These are phyloP conservation scores for Pelargonium nanum DNA, from an alignment of 345 rosid genomes.

Conservation along the genomic window DNA sequence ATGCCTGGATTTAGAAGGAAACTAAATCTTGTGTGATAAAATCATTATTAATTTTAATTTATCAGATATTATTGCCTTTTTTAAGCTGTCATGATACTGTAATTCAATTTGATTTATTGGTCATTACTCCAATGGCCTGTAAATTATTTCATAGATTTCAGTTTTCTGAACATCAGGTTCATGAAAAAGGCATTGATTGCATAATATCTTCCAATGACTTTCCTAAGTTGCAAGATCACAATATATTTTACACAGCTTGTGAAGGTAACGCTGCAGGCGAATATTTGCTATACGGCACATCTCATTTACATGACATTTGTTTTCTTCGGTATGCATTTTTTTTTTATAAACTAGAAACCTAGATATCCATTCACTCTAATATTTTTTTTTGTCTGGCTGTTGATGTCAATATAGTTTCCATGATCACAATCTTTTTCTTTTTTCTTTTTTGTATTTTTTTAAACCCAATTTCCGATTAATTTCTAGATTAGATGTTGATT, in stretches of 20 bases:
- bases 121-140: neutral
- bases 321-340: too few species aligned
- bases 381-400: too few species aligned
- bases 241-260: neutral
- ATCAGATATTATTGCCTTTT: neutral
- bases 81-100: neutral
- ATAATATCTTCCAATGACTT: neutral
- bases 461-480: too few species aligned
- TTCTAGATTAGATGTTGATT: too few species aligned
- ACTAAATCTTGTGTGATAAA: neutral
- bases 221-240: neutral
- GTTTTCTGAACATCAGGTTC: neutral
- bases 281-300: neutral
- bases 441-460: too few species aligned
- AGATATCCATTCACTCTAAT: too few species aligned
- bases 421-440: too few species aligned
- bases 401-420: too few species aligned
- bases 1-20: neutral
- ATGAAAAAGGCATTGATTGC: too few species aligned
- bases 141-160: neutral
- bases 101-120: neutral
- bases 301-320: too few species aligned
- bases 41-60: too few species aligned
- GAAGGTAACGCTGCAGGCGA: neutral
- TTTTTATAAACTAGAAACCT: too few species aligned